Evolutionary conservation across 768 basidiomycete species (phyloP).

Genomic region (Stropharia rugosoannulata): DNA sequence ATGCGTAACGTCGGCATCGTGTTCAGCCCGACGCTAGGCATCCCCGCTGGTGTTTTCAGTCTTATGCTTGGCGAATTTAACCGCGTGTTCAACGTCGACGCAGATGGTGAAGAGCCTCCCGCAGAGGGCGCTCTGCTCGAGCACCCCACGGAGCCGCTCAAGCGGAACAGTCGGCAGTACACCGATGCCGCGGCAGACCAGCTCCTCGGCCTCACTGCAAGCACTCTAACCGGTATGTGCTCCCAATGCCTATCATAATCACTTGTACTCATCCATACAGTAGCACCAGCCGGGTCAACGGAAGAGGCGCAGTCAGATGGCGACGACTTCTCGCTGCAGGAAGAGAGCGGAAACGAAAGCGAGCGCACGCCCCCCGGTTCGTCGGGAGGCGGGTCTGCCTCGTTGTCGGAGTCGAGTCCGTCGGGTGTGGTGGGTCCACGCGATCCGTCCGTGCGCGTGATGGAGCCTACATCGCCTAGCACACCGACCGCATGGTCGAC

Average conservation of each 20-base stretch:
- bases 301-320: constrained; percentile 71
- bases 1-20: constrained; percentile 99
- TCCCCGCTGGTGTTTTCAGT: constrained; percentile 97
- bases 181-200: constrained; percentile 81
- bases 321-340: constrained; percentile 65
- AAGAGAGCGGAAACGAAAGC: constrained; percentile 73
- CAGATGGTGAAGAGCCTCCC: constrained; percentile 33
- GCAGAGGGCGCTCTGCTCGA: constrained; percentile 25
- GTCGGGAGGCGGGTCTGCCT: constrained; percentile 54
- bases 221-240: constrained; percentile 62
- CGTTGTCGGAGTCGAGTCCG: constrained; percentile 43
- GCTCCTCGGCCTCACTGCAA: constrained; percentile 74
- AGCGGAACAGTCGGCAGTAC: constrained; percentile 84
- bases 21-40: constrained; percentile 95
- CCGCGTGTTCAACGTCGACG: constrained; percentile 85
- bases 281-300: constrained; percentile 32
- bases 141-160: constrained; percentile 41
- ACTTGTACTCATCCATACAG: background rate
- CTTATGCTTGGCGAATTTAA: constrained; percentile 94
- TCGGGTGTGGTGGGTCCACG: constrained; percentile 36
- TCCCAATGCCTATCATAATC: constrained; percentile 2
- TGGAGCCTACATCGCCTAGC: constrained; percentile 42
- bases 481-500: constrained; percentile 36
- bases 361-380: constrained; percentile 11
- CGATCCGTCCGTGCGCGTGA: constrained; percentile 24